Evolutionary conservation across 2,329 filamentous ascomycete species (phyloP).

Genomic region (Colletotrichum sp.): DNA sequence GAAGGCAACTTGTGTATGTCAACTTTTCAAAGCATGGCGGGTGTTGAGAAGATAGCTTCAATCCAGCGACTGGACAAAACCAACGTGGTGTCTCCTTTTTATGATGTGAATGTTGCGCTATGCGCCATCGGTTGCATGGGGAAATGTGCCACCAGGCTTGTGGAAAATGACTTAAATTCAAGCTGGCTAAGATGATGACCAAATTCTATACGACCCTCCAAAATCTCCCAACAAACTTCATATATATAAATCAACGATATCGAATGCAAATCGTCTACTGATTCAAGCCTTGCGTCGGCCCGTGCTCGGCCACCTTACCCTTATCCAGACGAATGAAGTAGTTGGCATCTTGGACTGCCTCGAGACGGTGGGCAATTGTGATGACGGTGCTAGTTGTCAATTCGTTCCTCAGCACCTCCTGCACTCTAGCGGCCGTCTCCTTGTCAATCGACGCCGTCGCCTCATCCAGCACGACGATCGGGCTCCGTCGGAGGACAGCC

Average conservation of each 20-base stretch:
- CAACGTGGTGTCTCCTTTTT: not conserved
- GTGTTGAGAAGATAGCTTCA: not conserved
- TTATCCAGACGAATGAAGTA: constrained; percentile 59
- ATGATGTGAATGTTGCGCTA: not conserved
- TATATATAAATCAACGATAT: not conserved
- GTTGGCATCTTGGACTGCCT: constrained; percentile 64
- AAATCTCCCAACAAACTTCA: not conserved
- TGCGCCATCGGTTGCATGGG: not conserved
- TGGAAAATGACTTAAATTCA: not conserved
- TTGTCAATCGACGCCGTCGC: constrained; percentile 69
- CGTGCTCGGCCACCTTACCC: constrained; percentile 55
- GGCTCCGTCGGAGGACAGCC: constrained; percentile 64
- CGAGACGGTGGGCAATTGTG: constrained; percentile 69
- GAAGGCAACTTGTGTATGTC: not conserved
- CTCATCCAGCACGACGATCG: constrained; percentile 68
- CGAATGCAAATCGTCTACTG: not conserved
- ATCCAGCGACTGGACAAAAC: not conserved
- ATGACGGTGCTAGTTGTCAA: constrained; percentile 64
- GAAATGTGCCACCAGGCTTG: not conserved
- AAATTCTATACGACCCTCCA: not conserved
- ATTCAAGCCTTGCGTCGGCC: constrained; percentile 35
- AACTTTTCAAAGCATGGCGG: not conserved
- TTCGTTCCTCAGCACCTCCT: constrained; percentile 61
- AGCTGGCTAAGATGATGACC: not conserved
- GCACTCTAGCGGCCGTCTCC: constrained; percentile 62